phyloP scores from a whole-genome alignment of 345 rosid genomes.

The Geranium brycei region DNA sequence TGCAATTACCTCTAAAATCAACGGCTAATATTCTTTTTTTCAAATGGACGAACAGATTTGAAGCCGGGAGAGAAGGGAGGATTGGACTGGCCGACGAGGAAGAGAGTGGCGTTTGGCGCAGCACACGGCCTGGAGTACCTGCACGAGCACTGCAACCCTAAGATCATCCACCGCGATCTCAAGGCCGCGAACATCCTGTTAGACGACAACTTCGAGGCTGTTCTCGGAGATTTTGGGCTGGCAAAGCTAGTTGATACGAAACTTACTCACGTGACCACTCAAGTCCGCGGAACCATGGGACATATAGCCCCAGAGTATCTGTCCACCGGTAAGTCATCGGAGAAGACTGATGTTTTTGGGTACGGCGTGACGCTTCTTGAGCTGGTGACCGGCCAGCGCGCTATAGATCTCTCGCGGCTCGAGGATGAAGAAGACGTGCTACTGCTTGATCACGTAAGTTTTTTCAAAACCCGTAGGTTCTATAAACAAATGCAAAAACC shows the following conservation, averaged over 20 bases:
- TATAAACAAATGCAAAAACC: no score
- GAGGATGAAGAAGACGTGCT: slow-evolving; percentile 91
- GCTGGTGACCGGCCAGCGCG: slow-evolving; percentile 83
- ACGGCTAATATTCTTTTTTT: no score
- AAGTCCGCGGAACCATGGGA: slow-evolving; percentile 85
- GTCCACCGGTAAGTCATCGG: slow-evolving; percentile 77
- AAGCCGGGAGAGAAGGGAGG: slow-evolving; percentile 53
- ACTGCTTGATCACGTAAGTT: slow-evolving; percentile 76
- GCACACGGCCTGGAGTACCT: slow-evolving; percentile 83
- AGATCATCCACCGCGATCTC: slow-evolving; percentile 79
- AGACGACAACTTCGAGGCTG: slow-evolving; percentile 68
- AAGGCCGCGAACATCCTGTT: slow-evolving; percentile 84
- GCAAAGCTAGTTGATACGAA: slow-evolving; percentile 57
- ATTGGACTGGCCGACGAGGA: slow-evolving; percentile 75
- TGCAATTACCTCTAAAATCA: background rate
- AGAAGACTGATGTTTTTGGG: slow-evolving; percentile 82
- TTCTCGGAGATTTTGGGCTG: slow-evolving; percentile 80
- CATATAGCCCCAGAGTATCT: slow-evolving; percentile 90
- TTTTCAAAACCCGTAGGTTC: background rate
- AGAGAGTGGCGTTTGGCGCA: slow-evolving; percentile 62
- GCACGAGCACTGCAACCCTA: slow-evolving; percentile 76
- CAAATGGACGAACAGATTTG: slow-evolving; percentile 25
- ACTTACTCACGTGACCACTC: slow-evolving; percentile 75
- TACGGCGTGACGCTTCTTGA: slow-evolving; percentile 85
- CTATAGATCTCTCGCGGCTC: slow-evolving; percentile 67